Base-by-base conservation (phyloP, 495 filamentous ascomycete genomes). In the Penicillium chermesinum region DNA sequence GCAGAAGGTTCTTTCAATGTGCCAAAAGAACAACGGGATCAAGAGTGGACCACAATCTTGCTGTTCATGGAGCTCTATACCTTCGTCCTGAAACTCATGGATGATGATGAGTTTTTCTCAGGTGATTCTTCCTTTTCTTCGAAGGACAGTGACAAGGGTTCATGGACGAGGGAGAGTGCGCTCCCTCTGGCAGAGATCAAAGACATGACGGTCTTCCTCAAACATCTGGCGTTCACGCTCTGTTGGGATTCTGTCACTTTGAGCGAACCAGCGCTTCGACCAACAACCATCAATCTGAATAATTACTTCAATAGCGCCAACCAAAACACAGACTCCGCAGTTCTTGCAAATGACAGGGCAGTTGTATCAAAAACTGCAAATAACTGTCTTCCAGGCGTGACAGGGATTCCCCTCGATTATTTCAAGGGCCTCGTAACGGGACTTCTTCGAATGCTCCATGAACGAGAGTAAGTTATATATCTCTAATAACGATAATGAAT, bases 11-110 rank as follows among this genome's bases (percentile, higher is more conserved):
- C 42, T 32, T 16, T 50, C 44, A 15, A 50, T 21, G 46, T 61
- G 33, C 46, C 57, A 7, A 55, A 58, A 33, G 44, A 64, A 27
- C 62, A 66, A 2, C 66, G 71, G 44, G 80, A 84, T 36, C 80
- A 84, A 48, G 87, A 96, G 61, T 97, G 94, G 94, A 83, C 83
- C 12, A 83, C 91, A 1, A 81, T 96, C 27, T 74, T 97, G 0
- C 75, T 97, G 1, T 99, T 97, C 59, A 75, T 99, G 19, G 93
- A 97, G 56, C 78, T 97, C 9, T 99, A 95, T 64, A 88, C 84
- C 10, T 96, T 97, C 61, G 76, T 96, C 4, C 71, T 97, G 25
- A 85, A 90, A 54, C 78, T 96, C 38, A 96, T 88, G 68, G 94
- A 97, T 55, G 93, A 99, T 50, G 91, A 97, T 45, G 69, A 74